phyloP scores from a whole-genome alignment of 352 stramenopile genomes.

The Pythium grandisporangium region DNA sequence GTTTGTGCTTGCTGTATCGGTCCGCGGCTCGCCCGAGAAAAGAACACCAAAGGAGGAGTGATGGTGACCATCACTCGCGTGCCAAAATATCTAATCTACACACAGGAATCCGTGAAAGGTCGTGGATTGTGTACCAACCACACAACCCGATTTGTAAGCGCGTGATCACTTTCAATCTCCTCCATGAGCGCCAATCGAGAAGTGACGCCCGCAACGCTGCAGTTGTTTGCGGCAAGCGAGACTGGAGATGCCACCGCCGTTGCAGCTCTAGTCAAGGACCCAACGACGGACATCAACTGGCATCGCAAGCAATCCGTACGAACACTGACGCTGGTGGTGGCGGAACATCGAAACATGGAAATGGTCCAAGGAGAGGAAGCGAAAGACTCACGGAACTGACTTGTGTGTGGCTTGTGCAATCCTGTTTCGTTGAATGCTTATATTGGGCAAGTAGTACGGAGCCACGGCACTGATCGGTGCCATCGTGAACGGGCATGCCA shows the following conservation, averaged over 20 bases:
- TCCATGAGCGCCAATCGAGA: constrained; percentile 61
- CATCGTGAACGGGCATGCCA: constrained; percentile 47
- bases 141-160: too few relatives aligned
- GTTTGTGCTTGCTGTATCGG: too few relatives aligned
- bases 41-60: neutral
- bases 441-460: constrained; percentile 70
- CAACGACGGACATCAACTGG: constrained; percentile 59
- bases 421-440: too few relatives aligned
- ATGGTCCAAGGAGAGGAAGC: too few relatives aligned
- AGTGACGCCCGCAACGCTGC: constrained; percentile 42
- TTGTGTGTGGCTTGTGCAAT: neutral
- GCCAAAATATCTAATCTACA: too few relatives aligned
- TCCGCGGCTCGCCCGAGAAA: too few relatives aligned
- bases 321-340: neutral
- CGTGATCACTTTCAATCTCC: neutral
- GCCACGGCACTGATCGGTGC: constrained; percentile 60
- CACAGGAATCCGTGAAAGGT: constrained; percentile 3
- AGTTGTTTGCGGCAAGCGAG: constrained; percentile 50
- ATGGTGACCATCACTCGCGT: too few relatives aligned
- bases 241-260: constrained; percentile 37
- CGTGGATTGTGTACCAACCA: neutral
- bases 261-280: constrained; percentile 26
- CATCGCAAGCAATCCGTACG: constrained; percentile 38
- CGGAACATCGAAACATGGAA: neutral
- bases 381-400: too few relatives aligned